These are phyloP conservation scores for Silene coronaria DNA, from an alignment of 179 eudicot species.

Conservation along the genomic window DNA sequence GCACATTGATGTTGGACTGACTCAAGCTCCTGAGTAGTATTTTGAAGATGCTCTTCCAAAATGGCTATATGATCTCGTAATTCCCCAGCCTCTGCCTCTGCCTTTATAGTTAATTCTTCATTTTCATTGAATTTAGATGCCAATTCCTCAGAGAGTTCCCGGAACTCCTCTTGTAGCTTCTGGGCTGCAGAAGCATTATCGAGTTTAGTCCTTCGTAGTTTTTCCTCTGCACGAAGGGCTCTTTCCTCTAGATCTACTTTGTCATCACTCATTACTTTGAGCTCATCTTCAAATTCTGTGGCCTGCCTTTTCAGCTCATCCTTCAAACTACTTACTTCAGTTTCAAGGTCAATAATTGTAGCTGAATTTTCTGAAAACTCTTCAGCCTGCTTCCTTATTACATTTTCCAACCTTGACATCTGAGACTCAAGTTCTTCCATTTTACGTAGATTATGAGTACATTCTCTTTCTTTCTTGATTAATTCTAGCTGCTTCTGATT, in stretches of 20 bases:
- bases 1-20: conserved; percentile 33
- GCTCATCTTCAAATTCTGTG: conserved; percentile 50
- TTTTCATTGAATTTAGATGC: conserved; percentile 55
- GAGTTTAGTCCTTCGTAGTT: conserved; percentile 45
- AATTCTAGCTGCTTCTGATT: conserved; percentile 47
- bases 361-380: conserved; percentile 52
- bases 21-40: conserved; percentile 46
- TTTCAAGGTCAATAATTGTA: conserved; percentile 46
- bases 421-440: conserved; percentile 50
- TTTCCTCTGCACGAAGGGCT: conserved; percentile 66
- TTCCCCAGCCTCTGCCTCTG: conserved; percentile 55
- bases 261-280: conserved; percentile 37
- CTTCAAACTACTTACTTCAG: conserved; percentile 47
- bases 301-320: conserved; percentile 58
- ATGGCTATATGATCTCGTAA: conserved; percentile 36
- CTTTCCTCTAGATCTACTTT: conserved; percentile 58
- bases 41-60: conserved; percentile 55
- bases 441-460: conserved; percentile 37
- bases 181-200: conserved; percentile 51
- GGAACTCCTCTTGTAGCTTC: conserved; percentile 61
- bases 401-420: conserved; percentile 53
- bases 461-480: conserved; percentile 53
- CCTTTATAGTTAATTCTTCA: conserved; percentile 44
- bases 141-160: conserved; percentile 50
- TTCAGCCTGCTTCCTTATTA: conserved; percentile 45